phyloP scores from a whole-genome alignment of 2,329 filamentous ascomycete species.

The Aspergillus intermedius region DNA sequence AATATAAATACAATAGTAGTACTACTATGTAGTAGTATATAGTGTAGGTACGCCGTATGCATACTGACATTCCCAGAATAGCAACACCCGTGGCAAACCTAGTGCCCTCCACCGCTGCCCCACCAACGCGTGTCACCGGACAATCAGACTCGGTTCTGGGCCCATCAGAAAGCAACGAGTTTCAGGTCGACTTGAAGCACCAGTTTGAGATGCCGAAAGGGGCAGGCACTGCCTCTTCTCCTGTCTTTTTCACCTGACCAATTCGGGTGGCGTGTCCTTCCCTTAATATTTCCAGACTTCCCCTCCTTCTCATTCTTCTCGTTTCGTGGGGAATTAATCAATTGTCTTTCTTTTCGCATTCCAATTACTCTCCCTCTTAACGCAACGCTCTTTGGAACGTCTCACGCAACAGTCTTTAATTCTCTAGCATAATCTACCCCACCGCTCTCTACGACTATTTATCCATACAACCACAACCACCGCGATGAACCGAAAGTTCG shows the following conservation, averaged over 20 bases:
- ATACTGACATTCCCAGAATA: background rate
- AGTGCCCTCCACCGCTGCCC: constrained; percentile 4
- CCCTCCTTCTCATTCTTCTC: background rate
- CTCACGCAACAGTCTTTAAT: too few relatives aligned
- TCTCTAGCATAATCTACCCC: background rate
- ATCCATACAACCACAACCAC: constrained; percentile 1
- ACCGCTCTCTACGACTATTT: background rate
- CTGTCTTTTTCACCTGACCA: too few relatives aligned
- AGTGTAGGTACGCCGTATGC: constrained; percentile 19
- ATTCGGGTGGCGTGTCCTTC: constrained; percentile 31
- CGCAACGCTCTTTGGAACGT: too few relatives aligned
- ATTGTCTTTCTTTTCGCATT: too few relatives aligned
- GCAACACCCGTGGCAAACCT: background rate
- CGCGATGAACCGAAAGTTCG: constrained; percentile 70
- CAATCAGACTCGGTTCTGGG: background rate
- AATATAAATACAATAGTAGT: too few relatives aligned
- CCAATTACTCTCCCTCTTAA: constrained; percentile 26
- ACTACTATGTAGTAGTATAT: too few relatives aligned
- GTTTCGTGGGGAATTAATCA: background rate
- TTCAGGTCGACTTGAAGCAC: too few relatives aligned
- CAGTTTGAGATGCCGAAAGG: background rate
- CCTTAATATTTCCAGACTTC: background rate
- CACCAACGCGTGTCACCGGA: constrained; percentile 31
- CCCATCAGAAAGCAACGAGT: background rate
- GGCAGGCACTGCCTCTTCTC: background rate